A percentile compares a stretch with the other conserved stretches of the same genome.
Conservation (phyloP, 257 asterid genomes). For the Leonotis leonurus region DNA sequence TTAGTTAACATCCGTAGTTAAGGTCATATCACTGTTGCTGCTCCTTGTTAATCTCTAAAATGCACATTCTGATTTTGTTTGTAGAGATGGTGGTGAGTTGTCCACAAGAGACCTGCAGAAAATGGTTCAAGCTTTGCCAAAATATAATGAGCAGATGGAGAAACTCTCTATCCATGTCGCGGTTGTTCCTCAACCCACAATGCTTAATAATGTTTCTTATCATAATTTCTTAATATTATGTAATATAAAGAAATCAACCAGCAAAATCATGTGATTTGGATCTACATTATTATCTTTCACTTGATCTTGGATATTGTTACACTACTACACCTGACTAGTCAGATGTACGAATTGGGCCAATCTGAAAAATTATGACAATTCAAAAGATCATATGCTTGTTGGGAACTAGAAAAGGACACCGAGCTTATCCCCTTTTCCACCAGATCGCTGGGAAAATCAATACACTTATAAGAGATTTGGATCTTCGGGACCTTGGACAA, state of each 20-base stretch:
- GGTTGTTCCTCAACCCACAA: slow-evolving; percentile 43
- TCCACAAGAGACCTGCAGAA: slow-evolving; percentile 94
- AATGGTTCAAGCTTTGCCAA: slow-evolving; percentile 97
- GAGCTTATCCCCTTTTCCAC: slow-evolving; percentile 16
- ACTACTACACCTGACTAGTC: too few species aligned
- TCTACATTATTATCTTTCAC: not conserved
- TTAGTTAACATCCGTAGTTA: too few species aligned
- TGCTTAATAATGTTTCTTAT: too few species aligned
- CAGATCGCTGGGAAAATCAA: slow-evolving; percentile 95
- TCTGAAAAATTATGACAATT: too few species aligned
- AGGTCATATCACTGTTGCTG: not conserved
- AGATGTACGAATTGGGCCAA: too few species aligned
- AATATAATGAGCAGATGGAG: slow-evolving; percentile 89
- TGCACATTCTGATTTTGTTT: slow-evolving; percentile 19
- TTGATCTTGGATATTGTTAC: not conserved
- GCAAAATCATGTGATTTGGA: not conserved
- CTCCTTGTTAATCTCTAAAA: slow-evolving; percentile 7
- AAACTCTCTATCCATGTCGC: slow-evolving; percentile 83
- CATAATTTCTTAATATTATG: slow-evolving; percentile 6
- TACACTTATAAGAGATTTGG: slow-evolving; percentile 45
- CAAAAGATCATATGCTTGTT: not conserved
- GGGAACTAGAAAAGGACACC: not conserved
- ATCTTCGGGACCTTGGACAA: slow-evolving; percentile 91
- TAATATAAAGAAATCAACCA: slow-evolving; percentile 4
- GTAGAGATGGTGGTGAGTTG: slow-evolving; percentile 84